Base-by-base conservation (phyloP, 495 filamentous ascomycete genomes). In the Hypoxylon cercidicola region DNA sequence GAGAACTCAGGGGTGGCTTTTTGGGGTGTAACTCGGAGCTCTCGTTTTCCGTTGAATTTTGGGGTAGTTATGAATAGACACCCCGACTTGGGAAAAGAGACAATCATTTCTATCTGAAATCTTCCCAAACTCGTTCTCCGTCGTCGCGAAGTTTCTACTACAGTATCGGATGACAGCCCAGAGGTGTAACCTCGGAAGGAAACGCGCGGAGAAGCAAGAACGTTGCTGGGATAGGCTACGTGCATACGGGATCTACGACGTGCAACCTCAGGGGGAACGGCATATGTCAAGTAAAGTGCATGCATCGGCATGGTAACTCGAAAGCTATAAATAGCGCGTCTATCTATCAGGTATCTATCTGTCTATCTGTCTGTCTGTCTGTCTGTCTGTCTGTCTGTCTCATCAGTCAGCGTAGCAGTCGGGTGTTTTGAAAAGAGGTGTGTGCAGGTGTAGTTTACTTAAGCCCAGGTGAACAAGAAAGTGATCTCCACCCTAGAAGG, bases 241-340 rank as follows among this genome's bases (percentile, higher is more conserved):
- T 30, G 50, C 62, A 48, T 55, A 32, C 15, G 9, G 34, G 49
- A 64, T 64, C 49, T 21, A 34, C 62, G 16, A 59, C 19, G 32
- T 46, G 47, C 53, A 23, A 58, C 53, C 54, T 18, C 23, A 30
- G 30, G 30, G 45, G 40, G 41, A 57, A 53, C 55, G 6, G 30
- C 54, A 54, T 44, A 16, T 50, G 32, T 39, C 40, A 49, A 49
- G 39, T 52, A 23, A 12, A 46, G 28, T 40, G n/a, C 45, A 30
- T 32, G 21, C 41, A 57, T 63, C 37, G 3, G 51, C 39, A 35
- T 40, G 60, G n/a, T 18, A 50, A 56, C 51, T 44, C 50, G 55
- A 51, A 48, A 4, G 52, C 40, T 60, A 60, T 49, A 19, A 66
- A 55, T 60, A 66, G 53, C n/a, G n/a, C n/a, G n/a, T n/a, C n/a